Conservation (phyloP, 108 stramenopile genomes). For the Fragilariopsis cylindrus region DNA sequence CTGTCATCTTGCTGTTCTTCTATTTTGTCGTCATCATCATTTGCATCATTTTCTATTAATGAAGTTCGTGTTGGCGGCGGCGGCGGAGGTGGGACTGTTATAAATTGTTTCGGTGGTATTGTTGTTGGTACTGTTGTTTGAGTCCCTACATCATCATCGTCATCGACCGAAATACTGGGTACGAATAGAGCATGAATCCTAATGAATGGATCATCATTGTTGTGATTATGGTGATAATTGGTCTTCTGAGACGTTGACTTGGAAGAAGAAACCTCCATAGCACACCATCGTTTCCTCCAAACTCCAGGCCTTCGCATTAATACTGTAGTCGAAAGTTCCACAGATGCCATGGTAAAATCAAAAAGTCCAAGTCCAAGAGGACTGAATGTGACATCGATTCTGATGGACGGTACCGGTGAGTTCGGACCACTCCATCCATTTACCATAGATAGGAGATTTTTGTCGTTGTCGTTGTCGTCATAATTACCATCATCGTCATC, state of each 20-base stretch:
- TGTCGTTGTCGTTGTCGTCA: conserved; percentile 18
- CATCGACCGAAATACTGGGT: conserved; percentile 7
- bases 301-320: conserved; percentile 56
- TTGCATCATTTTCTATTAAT: not conserved
- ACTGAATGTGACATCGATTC: conserved; percentile 57
- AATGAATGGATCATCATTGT: conserved; percentile 9
- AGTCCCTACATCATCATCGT: not conserved
- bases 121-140: not conserved
- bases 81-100: not conserved
- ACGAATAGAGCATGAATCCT: conserved; percentile 15
- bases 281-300: conserved; percentile 63
- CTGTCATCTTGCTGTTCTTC: too few relatives aligned
- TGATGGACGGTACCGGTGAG: conserved; percentile 74
- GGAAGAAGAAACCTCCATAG: conserved; percentile 4
- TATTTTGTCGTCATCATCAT: not conserved
- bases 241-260: not conserved
- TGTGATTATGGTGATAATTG: not conserved
- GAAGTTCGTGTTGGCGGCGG: not conserved
- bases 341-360: conserved; percentile 64
- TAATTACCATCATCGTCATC: not conserved
- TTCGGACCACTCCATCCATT: conserved; percentile 75
- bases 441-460: conserved; percentile 64
- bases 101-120: not conserved
- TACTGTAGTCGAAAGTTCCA: conserved; percentile 52
- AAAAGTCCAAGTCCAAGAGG: conserved; percentile 63